Conservation (phyloP, 139 green algal genomes). For the Eudorina sp. region DNA sequence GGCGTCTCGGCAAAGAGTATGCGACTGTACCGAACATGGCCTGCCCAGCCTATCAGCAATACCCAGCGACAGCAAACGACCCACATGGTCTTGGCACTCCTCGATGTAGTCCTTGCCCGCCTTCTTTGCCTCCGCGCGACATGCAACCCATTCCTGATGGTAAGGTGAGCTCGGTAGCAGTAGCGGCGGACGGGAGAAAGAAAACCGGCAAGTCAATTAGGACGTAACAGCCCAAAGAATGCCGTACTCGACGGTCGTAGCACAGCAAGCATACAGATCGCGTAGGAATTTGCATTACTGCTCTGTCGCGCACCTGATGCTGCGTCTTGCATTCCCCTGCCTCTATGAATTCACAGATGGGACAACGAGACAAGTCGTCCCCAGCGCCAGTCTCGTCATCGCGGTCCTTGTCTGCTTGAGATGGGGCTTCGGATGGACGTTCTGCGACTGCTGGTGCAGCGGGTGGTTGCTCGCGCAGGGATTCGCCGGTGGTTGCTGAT, state of each 20-base stretch:
- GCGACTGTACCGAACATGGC: background rate
- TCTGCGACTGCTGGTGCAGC: no score
- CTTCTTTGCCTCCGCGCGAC: constrained; percentile 42
- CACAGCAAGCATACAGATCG: no score
- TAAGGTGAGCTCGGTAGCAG: no score
- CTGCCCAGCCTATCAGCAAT: no score
- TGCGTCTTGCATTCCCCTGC: constrained; percentile 41
- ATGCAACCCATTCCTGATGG: constrained; percentile 45
- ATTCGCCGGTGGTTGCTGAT: background rate
- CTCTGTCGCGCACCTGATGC: constrained; percentile 37
- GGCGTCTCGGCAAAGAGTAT: background rate
- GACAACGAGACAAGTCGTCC: constrained; percentile 25
- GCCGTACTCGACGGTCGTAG: no score
- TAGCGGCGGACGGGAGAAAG: no score
- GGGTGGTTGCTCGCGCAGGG: no score
- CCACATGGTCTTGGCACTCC: constrained; percentile 50
- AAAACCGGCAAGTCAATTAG: no score
- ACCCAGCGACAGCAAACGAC: background rate
- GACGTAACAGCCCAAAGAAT: no score
- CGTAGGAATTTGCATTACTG: no score
- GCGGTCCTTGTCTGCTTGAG: background rate
- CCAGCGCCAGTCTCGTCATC: background rate
- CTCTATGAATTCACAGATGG: constrained; percentile 62
- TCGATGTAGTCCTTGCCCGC: constrained; percentile 54
- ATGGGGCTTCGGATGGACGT: no score